Evolutionary conservation across 2,329 filamentous ascomycete species (phyloP), one percentile per base, ranked within the genome.

Genomic region (Escovopsis sp.): DNA sequence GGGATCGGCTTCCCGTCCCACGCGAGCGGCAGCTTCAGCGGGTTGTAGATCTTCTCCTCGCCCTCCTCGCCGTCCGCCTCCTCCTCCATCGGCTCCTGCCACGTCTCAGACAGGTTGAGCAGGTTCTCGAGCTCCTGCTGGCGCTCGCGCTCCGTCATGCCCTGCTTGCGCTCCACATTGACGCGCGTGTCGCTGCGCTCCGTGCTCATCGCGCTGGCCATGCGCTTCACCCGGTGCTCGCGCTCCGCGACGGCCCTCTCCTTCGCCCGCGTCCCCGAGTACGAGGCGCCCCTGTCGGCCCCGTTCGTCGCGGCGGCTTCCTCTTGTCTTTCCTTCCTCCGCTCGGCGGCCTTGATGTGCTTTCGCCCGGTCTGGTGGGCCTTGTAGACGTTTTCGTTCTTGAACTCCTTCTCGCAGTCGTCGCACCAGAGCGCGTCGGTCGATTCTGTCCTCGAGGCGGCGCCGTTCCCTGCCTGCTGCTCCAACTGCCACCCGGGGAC

Each of bases 1-100:
- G 93, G 91, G 53, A 98, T 98, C 0, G 93, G 91, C 58, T 98
- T 98, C 52, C 93, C 91, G 51, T 98, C 91, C 93, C 93, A 98
- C 2, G 86, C 89, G 7, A 98, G 72, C 0, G 91, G 91, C 2
- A 98, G 71, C 58, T 98, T 98, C 50, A 98, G 72, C 0, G 91
- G 91, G 59, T 98, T 98, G 70, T 96, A 95, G 45, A 96, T 84
- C 57, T 80, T 88, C 49, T 94, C 87, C 35, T 89, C 84, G 33
- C 79, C 83, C 12, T 86, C 79, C 3, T 79, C 76, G 1, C 81
- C 84, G 0, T 86, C 82, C 10, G 77, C 77, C 1, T 80, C 79
- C 1, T 71, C 71, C 7, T 73, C 72, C 49, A 53, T 63, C 43
- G 51, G 45, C 16, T 58, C 56, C 10, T 52, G 59, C 49, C 45